These are phyloP conservation scores for Pythium dissimile DNA, from an alignment of 352 stramenopile genomes.

Conservation along the genomic window DNA sequence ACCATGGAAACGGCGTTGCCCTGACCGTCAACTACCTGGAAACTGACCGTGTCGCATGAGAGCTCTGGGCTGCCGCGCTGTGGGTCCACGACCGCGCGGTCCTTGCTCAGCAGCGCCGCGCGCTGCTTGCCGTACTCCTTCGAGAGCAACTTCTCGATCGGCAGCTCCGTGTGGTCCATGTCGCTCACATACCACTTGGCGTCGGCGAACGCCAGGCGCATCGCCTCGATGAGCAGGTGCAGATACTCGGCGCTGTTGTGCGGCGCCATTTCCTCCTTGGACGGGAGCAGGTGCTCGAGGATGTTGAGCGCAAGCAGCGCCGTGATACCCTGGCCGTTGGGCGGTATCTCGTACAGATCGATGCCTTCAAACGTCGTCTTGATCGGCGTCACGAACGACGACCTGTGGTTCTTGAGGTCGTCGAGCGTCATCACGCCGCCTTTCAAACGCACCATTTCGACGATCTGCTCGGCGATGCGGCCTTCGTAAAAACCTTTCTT, in stretches of 20 bases:
- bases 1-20: constrained; percentile 98
- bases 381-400: constrained; percentile 91
- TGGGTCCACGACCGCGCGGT: constrained; percentile 47
- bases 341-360: constrained; percentile 93
- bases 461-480: constrained; percentile 84
- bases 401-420: constrained; percentile 88
- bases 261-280: constrained; percentile 23
- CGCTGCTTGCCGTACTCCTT: constrained; percentile 64
- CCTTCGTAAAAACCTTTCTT: constrained; percentile 87
- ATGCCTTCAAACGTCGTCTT: constrained; percentile 81
- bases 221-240: constrained; percentile 90
- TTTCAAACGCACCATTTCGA: constrained; percentile 62
- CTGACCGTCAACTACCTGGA: constrained; percentile 93
- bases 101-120: constrained; percentile 35
- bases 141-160: constrained; percentile 75
- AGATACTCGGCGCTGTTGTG: constrained; percentile 73
- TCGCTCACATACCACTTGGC: constrained; percentile 85
- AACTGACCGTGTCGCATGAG: constrained; percentile 91
- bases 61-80: constrained; percentile 56
- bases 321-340: constrained; percentile 96
- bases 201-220: constrained; percentile 93
- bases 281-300: constrained; percentile 60
- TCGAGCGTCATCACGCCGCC: constrained; percentile 71
- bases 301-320: constrained; percentile 94
- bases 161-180: constrained; percentile 58